A percentile compares a stretch with the other conserved stretches of the same genome.
These are phyloP conservation scores for Scolecobasidium constrictum DNA, from an alignment of 2,329 filamentous ascomycete species.

Conservation along the genomic window DNA sequence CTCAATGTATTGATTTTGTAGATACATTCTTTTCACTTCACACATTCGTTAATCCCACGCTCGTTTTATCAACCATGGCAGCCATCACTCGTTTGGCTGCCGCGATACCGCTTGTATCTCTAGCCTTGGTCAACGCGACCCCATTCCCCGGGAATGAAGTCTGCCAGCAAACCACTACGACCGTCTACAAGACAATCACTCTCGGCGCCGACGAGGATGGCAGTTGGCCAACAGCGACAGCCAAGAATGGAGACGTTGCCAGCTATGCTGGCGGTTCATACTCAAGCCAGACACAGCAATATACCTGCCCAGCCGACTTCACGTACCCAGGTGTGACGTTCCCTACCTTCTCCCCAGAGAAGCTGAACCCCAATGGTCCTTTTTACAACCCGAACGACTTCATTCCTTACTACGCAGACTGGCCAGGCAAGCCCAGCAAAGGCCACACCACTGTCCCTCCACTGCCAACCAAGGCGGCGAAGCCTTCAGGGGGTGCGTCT, in stretches of 20 bases:
- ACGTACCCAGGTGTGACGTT: constrained; percentile 7
- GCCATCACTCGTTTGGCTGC: background rate
- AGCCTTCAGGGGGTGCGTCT: constrained; percentile 2
- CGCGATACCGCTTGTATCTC: background rate
- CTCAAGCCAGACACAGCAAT: background rate
- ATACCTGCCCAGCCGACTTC: background rate
- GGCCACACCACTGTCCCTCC: constrained; percentile 12
- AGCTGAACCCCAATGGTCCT: constrained; percentile 18
- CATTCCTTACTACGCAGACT: constrained; percentile 16
- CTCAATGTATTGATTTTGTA: too few relatives aligned
- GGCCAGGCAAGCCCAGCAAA: constrained; percentile 18
- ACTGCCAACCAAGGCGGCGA: constrained; percentile 15
- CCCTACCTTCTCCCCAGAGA: constrained; percentile 5
- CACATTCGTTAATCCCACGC: background rate
- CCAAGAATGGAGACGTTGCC: background rate
- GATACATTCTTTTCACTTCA: too few relatives aligned
- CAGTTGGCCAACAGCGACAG: background rate
- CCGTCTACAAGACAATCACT: constrained; percentile 7
- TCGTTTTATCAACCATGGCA: background rate
- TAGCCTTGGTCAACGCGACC: background rate
- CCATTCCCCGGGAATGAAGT: background rate
- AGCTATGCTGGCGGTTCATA: constrained; percentile 1
- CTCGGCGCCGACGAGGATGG: background rate
- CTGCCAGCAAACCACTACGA: constrained; percentile 7
- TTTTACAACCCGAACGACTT: constrained; percentile 22